Conservation (phyloP, 768 basidiomycete genomes). For the Tremella mesenterica region DNA sequence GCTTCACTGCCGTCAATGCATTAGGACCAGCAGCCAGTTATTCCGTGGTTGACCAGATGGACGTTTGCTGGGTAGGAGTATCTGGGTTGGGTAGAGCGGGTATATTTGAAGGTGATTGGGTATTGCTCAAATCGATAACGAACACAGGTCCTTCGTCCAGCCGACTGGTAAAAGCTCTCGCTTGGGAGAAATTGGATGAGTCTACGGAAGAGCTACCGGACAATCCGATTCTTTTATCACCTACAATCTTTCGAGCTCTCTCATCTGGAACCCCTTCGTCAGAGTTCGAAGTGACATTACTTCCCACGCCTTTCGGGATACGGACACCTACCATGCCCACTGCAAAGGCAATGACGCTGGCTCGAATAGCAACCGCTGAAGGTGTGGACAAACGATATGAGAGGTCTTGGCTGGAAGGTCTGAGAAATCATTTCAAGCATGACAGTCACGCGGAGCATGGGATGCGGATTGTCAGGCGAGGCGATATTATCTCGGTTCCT, state of each 20-base stretch:
- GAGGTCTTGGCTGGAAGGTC: slow-evolving; percentile 26
- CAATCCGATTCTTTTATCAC: slow-evolving; percentile 34
- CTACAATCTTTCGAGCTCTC: slow-evolving; percentile 27
- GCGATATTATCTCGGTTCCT: slow-evolving; percentile 38
- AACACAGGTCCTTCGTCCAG: slow-evolving; percentile 9
- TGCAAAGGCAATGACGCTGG: slow-evolving; percentile 34
- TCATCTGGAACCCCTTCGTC: slow-evolving; percentile 4
- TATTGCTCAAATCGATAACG: slow-evolving; percentile 8
- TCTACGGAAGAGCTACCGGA: slow-evolving; percentile 6
- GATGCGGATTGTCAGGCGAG: slow-evolving; percentile 22
- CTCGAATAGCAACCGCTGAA: slow-evolving; percentile 35
- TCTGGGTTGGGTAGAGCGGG: slow-evolving; percentile 39
- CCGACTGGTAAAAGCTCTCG: slow-evolving; percentile 32
- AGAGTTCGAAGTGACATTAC: slow-evolving; percentile 5
- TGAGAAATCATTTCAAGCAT: slow-evolving; percentile 19
- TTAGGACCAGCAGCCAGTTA: not conserved
- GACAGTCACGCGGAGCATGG: not conserved
- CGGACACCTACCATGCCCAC: slow-evolving; percentile 33
- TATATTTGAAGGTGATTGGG: slow-evolving; percentile 44
- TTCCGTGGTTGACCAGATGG: slow-evolving; percentile 11
- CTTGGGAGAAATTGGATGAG: slow-evolving; percentile 30
- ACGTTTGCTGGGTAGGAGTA: slow-evolving; percentile 37
- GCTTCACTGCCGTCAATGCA: slow-evolving; percentile 20
- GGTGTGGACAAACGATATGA: slow-evolving; percentile 40
- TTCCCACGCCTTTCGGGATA: slow-evolving; percentile 37